phyloP scores from a whole-genome alignment of 495 filamentous ascomycete genomes.

The Penicillium samsonianum region DNA sequence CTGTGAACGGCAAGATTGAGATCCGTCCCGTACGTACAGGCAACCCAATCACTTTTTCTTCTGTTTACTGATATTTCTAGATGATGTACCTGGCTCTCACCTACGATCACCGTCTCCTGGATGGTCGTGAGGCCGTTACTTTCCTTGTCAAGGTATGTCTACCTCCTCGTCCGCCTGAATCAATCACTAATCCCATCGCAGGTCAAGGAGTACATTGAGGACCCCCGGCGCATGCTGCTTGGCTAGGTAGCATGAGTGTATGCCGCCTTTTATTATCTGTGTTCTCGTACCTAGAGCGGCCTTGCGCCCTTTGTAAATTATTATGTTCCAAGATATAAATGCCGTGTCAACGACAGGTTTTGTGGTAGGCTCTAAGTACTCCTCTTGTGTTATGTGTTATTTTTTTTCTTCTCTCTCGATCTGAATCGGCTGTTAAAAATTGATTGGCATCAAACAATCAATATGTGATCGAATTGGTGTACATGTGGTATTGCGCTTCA shows the following conservation, averaged over 20 bases:
- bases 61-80: slow-evolving; percentile 31
- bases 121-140: slow-evolving; percentile 93
- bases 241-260: slow-evolving; percentile 34
- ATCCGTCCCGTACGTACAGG: slow-evolving; percentile 69
- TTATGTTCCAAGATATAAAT: slow-evolving; percentile 29
- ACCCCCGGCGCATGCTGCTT: slow-evolving; percentile 88
- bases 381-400: background rate
- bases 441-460: background rate
- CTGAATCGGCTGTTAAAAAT: background rate
- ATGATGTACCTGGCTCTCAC: slow-evolving; percentile 99
- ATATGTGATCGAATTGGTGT: background rate
- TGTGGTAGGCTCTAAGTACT: background rate
- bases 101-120: slow-evolving; percentile 93
- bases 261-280: slow-evolving; percentile 17
- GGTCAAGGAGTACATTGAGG: slow-evolving; percentile 97
- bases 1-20: slow-evolving; percentile 86
- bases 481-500: background rate
- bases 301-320: slow-evolving; percentile 42
- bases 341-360: slow-evolving; percentile 14
- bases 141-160: slow-evolving; percentile 83
- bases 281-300: slow-evolving; percentile 21
- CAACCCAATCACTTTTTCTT: background rate
- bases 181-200: slow-evolving; percentile 28
- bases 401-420: background rate
- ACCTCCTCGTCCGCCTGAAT: background rate